Evolutionary conservation across 192 early-diverging fungal genomes (phyloP), one percentile per base, ranked within the genome.

Genomic region (Radiomyces spectabilis): DNA sequence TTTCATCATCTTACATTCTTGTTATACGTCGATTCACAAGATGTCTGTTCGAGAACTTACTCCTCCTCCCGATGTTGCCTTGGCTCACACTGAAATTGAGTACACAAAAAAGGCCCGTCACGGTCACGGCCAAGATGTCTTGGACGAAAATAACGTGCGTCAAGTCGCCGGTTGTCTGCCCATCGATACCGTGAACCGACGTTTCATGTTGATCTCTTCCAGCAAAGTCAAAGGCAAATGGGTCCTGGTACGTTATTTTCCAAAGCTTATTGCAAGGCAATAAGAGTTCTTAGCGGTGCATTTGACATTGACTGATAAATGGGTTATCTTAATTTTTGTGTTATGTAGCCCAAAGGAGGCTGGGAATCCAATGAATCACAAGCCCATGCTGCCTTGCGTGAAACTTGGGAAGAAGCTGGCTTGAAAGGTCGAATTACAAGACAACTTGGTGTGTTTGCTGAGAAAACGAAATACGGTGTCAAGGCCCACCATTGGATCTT

Each of bases 321-420:
- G 29, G 7, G 6, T 26, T 43, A 38, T 44, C n/a, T 27, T 34
- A 46, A 12, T 42, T n/a, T 10, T 9, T 51, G 3, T 59, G 15
- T 45, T 34, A 30, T 42, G 31, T 51, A 73, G 73, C 79, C 81
- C 12, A 80, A 83, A 54, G 81, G 81, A 22, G 81, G 81, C 19
- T 83, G 81, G 81, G 81, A 83, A 53, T 71, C 69, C 44, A 72
- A 81, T 39, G 81, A 83, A 55, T 72, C 77, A 10, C 62, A 75
- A 35, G 65, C 73, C 53, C 63, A 75, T 33, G 78, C 78, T 22
- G 81, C 81, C 31, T 51, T 55, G 12, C 60, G 81, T 47, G 81
- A 83, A 55, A 83, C 81, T 3, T 83, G 76, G 68, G 81, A 83
- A 63, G 81, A 83, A 71, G 76, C 79, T 38, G 81, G 81, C n/a